Percentiles rank a stretch among this genome's conserved stretches.
These are phyloP conservation scores for Annulohypoxylon bovei DNA, from an alignment of 495 filamentous ascomycete species.

Conservation along the genomic window DNA sequence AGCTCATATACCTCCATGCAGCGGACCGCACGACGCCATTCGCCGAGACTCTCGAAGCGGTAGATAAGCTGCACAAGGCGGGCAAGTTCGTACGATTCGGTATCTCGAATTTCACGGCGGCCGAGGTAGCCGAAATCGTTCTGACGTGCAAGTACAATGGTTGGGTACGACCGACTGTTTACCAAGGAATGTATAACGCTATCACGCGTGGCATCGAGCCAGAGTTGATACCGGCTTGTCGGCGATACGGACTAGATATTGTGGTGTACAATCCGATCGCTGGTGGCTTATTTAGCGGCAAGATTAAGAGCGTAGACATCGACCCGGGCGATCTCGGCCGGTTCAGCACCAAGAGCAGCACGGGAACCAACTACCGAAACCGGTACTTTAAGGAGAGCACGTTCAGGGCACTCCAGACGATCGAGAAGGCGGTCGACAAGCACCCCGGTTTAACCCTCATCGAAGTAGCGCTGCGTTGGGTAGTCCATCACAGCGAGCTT, in stretches of 20 bases:
- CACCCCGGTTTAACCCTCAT: conserved; percentile 75
- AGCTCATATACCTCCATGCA: conserved; percentile 87
- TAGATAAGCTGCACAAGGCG: conserved; percentile 83
- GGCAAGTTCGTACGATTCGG: conserved; percentile 88
- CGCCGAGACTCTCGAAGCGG: conserved; percentile 77
- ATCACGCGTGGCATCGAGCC: conserved; percentile 81
- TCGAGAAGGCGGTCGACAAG: conserved; percentile 79
- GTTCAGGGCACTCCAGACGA: conserved; percentile 77
- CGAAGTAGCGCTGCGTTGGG: conserved; percentile 87
- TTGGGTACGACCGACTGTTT: conserved; percentile 76
- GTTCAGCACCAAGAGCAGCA: conserved; percentile 65
- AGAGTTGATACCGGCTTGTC: conserved; percentile 81
- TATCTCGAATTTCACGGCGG: conserved; percentile 85
- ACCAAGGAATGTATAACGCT: conserved; percentile 75
- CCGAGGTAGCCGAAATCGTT: conserved; percentile 90
- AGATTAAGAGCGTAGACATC: conserved; percentile 76
- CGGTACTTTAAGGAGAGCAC: conserved; percentile 84
- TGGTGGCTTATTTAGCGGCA: conserved; percentile 85
- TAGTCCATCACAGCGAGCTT: conserved; percentile 80
- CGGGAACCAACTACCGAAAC: conserved; percentile 74
- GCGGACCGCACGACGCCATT: conserved; percentile 83
- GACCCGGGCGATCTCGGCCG: conserved; percentile 71
- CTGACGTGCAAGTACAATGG: conserved; percentile 81
- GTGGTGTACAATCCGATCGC: conserved; percentile 91
- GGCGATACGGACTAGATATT: conserved; percentile 85